These are phyloP conservation scores for Lophium mytilinum DNA, from an alignment of 495 filamentous ascomycete species.

Conservation along the genomic window DNA sequence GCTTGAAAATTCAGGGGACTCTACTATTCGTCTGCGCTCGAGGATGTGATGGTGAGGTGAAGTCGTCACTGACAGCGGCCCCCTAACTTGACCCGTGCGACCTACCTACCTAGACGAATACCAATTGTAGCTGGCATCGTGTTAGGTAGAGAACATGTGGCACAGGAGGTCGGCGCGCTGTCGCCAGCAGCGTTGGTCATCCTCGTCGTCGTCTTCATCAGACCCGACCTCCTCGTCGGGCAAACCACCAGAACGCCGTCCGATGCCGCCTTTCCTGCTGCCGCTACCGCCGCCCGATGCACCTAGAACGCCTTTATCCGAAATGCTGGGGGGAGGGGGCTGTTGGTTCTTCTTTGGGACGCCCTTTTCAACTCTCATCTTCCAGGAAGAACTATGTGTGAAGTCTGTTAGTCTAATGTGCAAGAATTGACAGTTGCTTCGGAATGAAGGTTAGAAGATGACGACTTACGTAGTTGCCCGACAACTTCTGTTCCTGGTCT, in stretches of 20 bases:
- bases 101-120: conserved; percentile 1
- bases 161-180: conserved; percentile 40
- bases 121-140: neutral
- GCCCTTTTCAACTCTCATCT: conserved; percentile 72
- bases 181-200: conserved; percentile 29
- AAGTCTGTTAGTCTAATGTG: neutral
- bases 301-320: conserved; percentile 31
- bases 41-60: too few species aligned
- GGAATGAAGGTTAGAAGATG: neutral
- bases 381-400: conserved; percentile 71
- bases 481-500: conserved; percentile 93
- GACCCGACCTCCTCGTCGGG: conserved; percentile 38
- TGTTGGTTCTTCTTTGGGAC: conserved; percentile 40
- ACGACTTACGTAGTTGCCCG: conserved; percentile 76
- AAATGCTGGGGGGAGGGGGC: conserved; percentile 26
- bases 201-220: conserved; percentile 49
- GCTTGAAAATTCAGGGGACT: too few species aligned
- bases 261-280: conserved; percentile 30
- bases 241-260: conserved; percentile 25
- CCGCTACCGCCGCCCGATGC: conserved; percentile 38
- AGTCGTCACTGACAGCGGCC: conserved; percentile 27
- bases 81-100: conserved; percentile 41
- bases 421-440: neutral
- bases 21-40: too few species aligned
- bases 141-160: neutral